Conservation (phyloP, 805 yeast species). For the Suhomyces faveliae region DNA sequence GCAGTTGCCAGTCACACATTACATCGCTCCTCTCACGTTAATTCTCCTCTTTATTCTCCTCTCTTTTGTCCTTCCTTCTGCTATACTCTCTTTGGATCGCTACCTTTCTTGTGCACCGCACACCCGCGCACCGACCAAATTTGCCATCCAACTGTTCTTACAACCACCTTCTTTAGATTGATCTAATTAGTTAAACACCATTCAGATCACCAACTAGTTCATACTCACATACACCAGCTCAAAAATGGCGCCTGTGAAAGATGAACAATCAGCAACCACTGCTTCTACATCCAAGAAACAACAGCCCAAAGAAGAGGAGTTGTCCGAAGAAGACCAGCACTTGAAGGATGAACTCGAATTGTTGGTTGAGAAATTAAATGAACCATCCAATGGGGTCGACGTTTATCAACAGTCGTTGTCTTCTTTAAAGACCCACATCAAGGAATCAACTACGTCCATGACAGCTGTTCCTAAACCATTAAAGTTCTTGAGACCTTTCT, state of each 20-base stretch:
- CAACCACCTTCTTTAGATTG: background rate
- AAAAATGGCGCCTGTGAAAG: constrained; percentile 40
- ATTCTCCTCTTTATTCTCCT: too few relatives aligned
- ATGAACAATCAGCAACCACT: constrained; percentile 12
- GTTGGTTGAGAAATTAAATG: constrained; percentile 76
- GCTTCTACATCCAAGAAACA: constrained; percentile 19
- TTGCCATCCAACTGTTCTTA: constrained; percentile 5
- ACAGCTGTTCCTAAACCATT: constrained; percentile 99
- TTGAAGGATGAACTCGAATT: constrained; percentile 82
- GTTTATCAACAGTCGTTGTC: constrained; percentile 48
- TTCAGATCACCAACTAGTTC: background rate
- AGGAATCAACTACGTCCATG: constrained; percentile 96
- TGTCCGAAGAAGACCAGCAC: constrained; percentile 89
- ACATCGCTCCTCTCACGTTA: too few relatives aligned
- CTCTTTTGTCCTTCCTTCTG: too few relatives aligned
- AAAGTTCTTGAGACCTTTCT: constrained; percentile 89
- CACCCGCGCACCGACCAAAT: constrained; percentile 1
- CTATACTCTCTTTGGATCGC: background rate
- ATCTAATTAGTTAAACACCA: background rate
- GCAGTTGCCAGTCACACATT: too few relatives aligned
- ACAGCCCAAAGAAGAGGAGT: constrained; percentile 63
- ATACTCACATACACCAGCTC: background rate
- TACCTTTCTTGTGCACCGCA: background rate
- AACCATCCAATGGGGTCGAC: constrained; percentile 52
- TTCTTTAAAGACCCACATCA: constrained; percentile 71